Conservation (phyloP, 768 basidiomycete genomes). For the Kwoniella sp. region DNA sequence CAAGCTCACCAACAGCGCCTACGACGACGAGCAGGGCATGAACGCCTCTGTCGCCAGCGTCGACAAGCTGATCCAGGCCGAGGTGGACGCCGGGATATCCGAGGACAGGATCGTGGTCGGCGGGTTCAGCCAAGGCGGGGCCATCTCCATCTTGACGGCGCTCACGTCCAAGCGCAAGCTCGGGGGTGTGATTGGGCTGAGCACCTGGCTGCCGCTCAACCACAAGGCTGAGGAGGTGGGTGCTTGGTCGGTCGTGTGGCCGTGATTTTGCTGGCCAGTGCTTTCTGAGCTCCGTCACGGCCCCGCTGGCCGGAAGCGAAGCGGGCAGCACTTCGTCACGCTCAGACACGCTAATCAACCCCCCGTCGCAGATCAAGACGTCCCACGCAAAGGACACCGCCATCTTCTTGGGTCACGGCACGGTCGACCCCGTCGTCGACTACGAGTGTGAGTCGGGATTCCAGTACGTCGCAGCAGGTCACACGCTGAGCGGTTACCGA, state of each 20-base stretch:
- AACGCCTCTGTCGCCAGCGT: slow-evolving; percentile 61
- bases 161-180: slow-evolving; percentile 65
- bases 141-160: slow-evolving; percentile 71
- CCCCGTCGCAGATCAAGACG: slow-evolving; percentile 65
- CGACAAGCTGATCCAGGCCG: slow-evolving; percentile 66
- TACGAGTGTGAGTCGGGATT: slow-evolving; percentile 52
- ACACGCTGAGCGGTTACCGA: background rate
- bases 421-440: slow-evolving; percentile 67
- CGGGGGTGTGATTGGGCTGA: slow-evolving; percentile 67
- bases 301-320: too few relatives aligned
- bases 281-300: too few relatives aligned
- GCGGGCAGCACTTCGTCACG: too few relatives aligned
- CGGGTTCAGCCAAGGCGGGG: slow-evolving; percentile 81
- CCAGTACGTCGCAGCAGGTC: background rate
- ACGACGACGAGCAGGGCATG: slow-evolving; percentile 76
- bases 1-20: slow-evolving; percentile 41
- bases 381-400: slow-evolving; percentile 62
- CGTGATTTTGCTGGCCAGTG: too few relatives aligned
- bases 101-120: slow-evolving; percentile 72
- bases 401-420: slow-evolving; percentile 84
- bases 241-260: too few relatives aligned
- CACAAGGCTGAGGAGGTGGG: slow-evolving; percentile 56
- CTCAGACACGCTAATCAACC: too few relatives aligned
- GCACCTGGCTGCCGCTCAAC: slow-evolving; percentile 72
- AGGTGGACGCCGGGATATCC: slow-evolving; percentile 67